Conservation (phyloP, 2,329 filamentous ascomycete genomes). For the Alternaria sp. region DNA sequence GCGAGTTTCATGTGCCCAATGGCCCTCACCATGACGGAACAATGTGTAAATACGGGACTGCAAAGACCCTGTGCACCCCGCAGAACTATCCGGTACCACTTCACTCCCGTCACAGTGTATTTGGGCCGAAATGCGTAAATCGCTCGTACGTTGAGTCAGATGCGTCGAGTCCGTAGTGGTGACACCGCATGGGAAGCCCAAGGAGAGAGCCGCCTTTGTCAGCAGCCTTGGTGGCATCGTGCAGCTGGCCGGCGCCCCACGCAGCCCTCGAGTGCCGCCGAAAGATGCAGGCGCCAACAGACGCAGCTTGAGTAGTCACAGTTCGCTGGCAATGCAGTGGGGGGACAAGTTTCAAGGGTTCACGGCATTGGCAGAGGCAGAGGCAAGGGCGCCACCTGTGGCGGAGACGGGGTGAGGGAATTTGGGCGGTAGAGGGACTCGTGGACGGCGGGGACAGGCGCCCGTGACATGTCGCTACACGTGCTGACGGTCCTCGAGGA, state of each 20-base stretch:
- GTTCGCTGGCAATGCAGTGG: background rate
- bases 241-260: slow-evolving; percentile 3
- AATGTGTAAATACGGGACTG: background rate
- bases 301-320: background rate
- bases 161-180: background rate
- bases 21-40: background rate
- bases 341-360: background rate
- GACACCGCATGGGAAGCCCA: background rate
- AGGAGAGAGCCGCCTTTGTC: slow-evolving; percentile 9
- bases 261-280: slow-evolving; percentile 1
- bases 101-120: background rate
- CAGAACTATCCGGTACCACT: background rate
- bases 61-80: background rate
- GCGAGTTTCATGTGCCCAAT: background rate
- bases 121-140: background rate
- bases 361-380: background rate
- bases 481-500: background rate
- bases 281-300: background rate
- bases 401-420: background rate
- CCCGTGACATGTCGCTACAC: background rate
- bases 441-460: background rate
- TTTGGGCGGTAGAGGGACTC: background rate
- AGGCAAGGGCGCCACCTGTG: background rate
- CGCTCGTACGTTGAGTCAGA: background rate
- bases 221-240: slow-evolving; percentile 7